Conservation (phyloP, 2,329 filamentous ascomycete species). For the Epichloe brachyelytri region DNA sequence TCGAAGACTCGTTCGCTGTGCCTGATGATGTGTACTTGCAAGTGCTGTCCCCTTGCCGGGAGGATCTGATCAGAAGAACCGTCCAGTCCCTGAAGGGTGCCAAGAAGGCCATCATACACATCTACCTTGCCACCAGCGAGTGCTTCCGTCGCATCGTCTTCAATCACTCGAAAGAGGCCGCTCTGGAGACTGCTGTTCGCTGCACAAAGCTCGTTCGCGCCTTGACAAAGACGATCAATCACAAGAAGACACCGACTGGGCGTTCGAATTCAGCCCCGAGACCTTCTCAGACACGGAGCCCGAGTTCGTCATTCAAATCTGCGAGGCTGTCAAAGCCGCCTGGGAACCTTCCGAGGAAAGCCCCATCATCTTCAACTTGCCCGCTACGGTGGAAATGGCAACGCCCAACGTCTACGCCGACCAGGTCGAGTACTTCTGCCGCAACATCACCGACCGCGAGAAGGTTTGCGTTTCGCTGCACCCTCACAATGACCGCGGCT, state of each 20-base stretch:
- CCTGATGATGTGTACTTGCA: slow-evolving; percentile 88
- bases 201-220: slow-evolving; percentile 79
- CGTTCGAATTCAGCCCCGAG: slow-evolving; percentile 75
- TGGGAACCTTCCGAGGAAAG: slow-evolving; percentile 73
- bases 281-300: slow-evolving; percentile 82
- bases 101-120: slow-evolving; percentile 88
- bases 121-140: slow-evolving; percentile 91
- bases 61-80: slow-evolving; percentile 79
- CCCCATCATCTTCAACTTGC: slow-evolving; percentile 92
- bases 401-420: slow-evolving; percentile 95
- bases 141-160: slow-evolving; percentile 93
- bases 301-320: slow-evolving; percentile 72
- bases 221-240: slow-evolving; percentile 64
- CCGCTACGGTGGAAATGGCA: slow-evolving; percentile 87
- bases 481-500: slow-evolving; percentile 83
- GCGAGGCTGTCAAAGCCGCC: slow-evolving; percentile 84
- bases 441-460: slow-evolving; percentile 68
- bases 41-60: slow-evolving; percentile 81
- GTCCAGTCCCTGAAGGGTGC: slow-evolving; percentile 79
- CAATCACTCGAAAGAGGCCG: slow-evolving; percentile 71
- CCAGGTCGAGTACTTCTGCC: slow-evolving; percentile 91
- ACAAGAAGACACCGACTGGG: slow-evolving; percentile 50
- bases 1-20: too few species aligned
- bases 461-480: slow-evolving; percentile 84
- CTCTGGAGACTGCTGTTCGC: slow-evolving; percentile 65